Base-by-base conservation (phyloP, 371 early-diverging fungal genomes). In the Mucor sp. region DNA sequence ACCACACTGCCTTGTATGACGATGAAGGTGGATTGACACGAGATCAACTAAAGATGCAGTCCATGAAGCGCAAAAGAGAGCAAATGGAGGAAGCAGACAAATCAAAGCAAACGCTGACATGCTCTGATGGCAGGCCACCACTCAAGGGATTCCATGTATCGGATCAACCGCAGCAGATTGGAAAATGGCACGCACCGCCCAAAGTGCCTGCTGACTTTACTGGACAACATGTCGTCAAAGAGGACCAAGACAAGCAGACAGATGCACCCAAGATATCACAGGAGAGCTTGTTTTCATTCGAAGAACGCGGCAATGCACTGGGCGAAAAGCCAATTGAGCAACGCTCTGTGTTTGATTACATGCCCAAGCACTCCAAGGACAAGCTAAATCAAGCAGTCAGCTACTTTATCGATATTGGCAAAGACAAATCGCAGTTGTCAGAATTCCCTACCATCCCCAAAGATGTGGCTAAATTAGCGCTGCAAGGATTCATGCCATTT, bases 401-500 rank as follows among this genome's bases (percentile, higher is more conserved):
- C 11, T 75, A 57, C 25, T 67, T 79, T 25, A 65, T 75, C 2
- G 71, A 73, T 35, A 67, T 68, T 1, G 62, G 67, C 7, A 74
- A 59, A 21, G 74, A 73, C 65, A 73, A 65, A 63, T 71, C 75
- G 23, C 71, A 79, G 63, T 47, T 79, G 12, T 23, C 75, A n/a
- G 74, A 79, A n/a, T 83, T 80, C 17, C 87, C 90, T 0, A 72
- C 68, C 27, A 81, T 93, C n/a, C 80, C 89, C 6, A 88, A 88
- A 67, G 80, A 82, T 6, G 80, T 84, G 3, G 95, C 95, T 0
- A 55, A 81, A 58, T 85, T 88, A 4, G 96, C 96, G 0, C 67
- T 95, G 33, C 80, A 85, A 67, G 96, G 95, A 4, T 96, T 91
- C 71, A 93, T 94, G 76, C 96, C 96, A 4, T 96, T 95, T 82